Base-by-base conservation (phyloP, 1,284 basidiomycete species). In the Schizophyllum commune region DNA sequence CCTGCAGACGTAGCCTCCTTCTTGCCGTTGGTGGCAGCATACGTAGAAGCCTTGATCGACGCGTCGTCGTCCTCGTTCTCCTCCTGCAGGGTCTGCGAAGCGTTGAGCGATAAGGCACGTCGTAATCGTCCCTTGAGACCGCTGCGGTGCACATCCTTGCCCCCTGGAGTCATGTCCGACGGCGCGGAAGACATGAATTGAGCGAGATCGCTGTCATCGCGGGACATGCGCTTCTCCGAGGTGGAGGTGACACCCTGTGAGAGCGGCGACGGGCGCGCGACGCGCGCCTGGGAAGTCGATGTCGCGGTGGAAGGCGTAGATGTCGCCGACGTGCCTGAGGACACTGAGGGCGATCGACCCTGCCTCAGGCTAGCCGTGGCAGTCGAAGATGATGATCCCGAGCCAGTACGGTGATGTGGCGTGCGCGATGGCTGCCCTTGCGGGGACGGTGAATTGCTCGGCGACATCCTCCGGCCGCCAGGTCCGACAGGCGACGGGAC, bases 91-190 rank as follows among this genome's bases (percentile, higher is more conserved):
- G 64, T 63, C 34, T 62, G 56, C 27, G 27, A 47, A 9, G 64
- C 59, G 58, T 65, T 65, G 59, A 91, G 81, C 1, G 86, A 88
- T 19, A 93, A 78, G 5, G 88, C 89, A 52, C 91, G 84, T 57
- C 89, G 84, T 58, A 94, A 72, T 52, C 91, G 80, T 55, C 86
- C 85, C 72, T 92, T 94, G 65, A 94, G 78, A 0, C 92, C 89
- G 13, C 80, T 79, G 68, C 81, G 80, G 62, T 85, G 79, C 65
- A 82, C 74, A 68, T 77, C 75, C 64, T 74, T 72, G 19, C 74
- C 73, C 22, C 74, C 77, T 4, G 79, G 76, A 9, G 77, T 75
- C 39, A 81, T 74, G 39, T 47, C 39, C 65, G 85, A 83, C 60
- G 83, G 71, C 72, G 83, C 80, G 34, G 84, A 77, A 1, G 65